Percentiles rank a stretch among this genome's conserved stretches.
phyloP scores from a whole-genome alignment of 306 rosid genomes.

The Sophora flavescens region DNA sequence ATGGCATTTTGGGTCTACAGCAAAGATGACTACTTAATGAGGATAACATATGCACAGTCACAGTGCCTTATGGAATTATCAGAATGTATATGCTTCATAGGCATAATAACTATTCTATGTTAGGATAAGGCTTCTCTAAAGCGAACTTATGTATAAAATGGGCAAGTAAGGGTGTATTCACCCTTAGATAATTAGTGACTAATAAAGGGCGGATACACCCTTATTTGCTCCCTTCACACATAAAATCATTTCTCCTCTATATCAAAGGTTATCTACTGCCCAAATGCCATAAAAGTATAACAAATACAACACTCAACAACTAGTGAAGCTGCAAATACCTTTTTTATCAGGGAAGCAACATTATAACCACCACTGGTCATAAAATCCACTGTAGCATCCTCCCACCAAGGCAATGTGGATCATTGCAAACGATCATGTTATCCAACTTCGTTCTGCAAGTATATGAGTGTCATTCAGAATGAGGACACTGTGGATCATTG shows the following conservation, averaged over 20 bases:
- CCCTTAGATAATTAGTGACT: background rate
- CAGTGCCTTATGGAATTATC: background rate
- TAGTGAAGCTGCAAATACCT: constrained; percentile 53
- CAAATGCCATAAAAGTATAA: constrained; percentile 21
- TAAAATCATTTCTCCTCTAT: background rate
- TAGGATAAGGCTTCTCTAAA: background rate
- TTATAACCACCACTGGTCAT: constrained; percentile 79
- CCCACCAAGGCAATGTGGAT: constrained; percentile 80
- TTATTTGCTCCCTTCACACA: background rate
- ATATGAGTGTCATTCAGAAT: background rate
- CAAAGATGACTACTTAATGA: background rate
- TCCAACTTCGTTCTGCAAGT: constrained; percentile 11
- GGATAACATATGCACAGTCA: background rate
- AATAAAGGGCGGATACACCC: background rate
- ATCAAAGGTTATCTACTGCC: background rate
- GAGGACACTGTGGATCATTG: background rate
- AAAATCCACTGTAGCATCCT: constrained; percentile 75
- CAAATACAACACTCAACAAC: background rate
- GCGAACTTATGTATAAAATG: background rate
- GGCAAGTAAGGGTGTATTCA: background rate
- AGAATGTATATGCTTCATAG: constrained; percentile 22
- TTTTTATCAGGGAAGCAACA: constrained; percentile 59
- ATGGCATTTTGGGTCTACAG: too few species aligned
- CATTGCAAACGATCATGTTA: constrained; percentile 71
- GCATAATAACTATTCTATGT: background rate